Evolutionary conservation across 2,329 filamentous ascomycete species (phyloP).

Genomic region (Trichoderma brevicompactum): DNA sequence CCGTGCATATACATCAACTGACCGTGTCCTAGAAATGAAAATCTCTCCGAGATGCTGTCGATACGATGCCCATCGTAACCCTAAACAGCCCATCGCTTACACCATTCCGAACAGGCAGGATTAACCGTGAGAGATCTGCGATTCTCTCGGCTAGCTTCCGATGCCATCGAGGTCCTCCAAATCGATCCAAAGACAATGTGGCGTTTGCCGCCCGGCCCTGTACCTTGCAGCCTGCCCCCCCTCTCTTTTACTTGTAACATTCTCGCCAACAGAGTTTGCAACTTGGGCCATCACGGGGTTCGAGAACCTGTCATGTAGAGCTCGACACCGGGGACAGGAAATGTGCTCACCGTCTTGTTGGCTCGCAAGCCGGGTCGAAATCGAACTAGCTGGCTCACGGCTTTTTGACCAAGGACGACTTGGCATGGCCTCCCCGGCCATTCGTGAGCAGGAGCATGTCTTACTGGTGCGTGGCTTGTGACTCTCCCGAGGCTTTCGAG

Average conservation of each 20-base stretch:
- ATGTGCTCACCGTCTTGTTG: slow-evolving; percentile 16
- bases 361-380: slow-evolving; percentile 16
- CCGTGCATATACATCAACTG: no score
- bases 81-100: slow-evolving; percentile 1
- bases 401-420: background rate
- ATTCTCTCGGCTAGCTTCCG: slow-evolving; percentile 13
- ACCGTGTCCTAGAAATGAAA: background rate
- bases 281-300: slow-evolving; percentile 3
- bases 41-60: background rate
- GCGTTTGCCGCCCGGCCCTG: background rate
- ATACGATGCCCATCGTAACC: background rate
- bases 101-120: background rate
- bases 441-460: background rate
- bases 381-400: background rate
- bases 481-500: background rate
- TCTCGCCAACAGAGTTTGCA: slow-evolving; percentile 3
- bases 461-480: slow-evolving; percentile 7
- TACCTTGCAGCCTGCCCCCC: slow-evolving; percentile 21
- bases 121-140: background rate
- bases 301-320: background rate
- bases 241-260: slow-evolving; percentile 6
- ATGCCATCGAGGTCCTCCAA: background rate
- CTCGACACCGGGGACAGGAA: background rate
- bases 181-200: slow-evolving; percentile 2
- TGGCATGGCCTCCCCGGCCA: background rate